Evolutionary conservation across 2,329 filamentous ascomycete species (phyloP), one percentile per base, ranked within the genome.

Genomic region (Fusarium floridanum): DNA sequence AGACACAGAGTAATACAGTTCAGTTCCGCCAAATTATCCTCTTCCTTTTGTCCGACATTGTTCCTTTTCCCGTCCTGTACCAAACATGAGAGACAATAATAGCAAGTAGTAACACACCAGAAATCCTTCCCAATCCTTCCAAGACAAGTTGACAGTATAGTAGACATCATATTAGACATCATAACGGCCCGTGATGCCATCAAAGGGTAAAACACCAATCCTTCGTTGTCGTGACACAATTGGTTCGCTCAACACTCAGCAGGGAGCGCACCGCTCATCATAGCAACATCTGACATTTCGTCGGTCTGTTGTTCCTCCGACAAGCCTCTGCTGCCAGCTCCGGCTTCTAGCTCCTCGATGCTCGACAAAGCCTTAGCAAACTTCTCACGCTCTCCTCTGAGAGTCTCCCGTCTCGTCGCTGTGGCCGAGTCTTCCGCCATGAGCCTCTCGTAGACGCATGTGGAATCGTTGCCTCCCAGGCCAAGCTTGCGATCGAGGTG

Each of bases 351-450:
- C 4, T 79, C 76, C 36, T 83, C 82, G 61, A 89, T 89, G 39
- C 85, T 87, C 24, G 80, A 78, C 64, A 88, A 81, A 1, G 87
- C 87, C 56, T 81, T 83, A n/a, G 80, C 78, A 60, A 88, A 86
- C 76, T 87, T 88, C n/a, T 83, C 80, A 57, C 81, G 81, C 68
- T 88, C 85, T 3, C 76, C 74, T 72, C 85, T 86, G 36, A 88
- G 81, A 12, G 79, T 81, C 34, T 84, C 81, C 2, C 87, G 81
- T 60, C 79, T 81, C 6, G 72, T 73, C 0, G 87, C 86, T 0
- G 85, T 88, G 0, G 76, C 78, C 3, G 81, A 77, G 62, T 88
- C 86, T 64, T 89, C 87, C 24, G 85, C 86, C 86, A 89, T 88
- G 6, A 88, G 81, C 20, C 78, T 80, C 61, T 82, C 79, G 66